phyloP scores from a whole-genome alignment of 2,329 filamentous ascomycete species.

The Metarhizium album region DNA sequence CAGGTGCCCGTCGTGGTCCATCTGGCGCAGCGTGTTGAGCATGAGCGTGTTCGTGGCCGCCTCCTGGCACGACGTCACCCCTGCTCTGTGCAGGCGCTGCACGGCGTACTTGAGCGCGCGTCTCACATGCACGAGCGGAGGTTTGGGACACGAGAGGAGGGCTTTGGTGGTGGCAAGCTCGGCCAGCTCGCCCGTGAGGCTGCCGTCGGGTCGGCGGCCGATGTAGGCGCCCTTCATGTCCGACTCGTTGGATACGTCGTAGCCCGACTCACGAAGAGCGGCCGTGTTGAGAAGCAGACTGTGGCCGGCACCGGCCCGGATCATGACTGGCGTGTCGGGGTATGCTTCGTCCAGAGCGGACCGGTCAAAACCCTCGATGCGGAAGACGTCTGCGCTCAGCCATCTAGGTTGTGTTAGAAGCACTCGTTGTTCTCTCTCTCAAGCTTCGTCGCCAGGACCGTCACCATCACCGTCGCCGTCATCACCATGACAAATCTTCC shows the following conservation, averaged over 20 bases:
- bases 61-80: conserved; percentile 3
- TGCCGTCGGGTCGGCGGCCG: too few relatives aligned
- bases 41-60: neutral
- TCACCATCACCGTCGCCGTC: too few relatives aligned
- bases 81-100: neutral
- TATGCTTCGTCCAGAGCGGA: neutral
- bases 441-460: too few relatives aligned
- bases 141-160: too few relatives aligned
- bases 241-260: conserved; percentile 1
- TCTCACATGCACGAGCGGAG: too few relatives aligned
- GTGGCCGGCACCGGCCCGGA: conserved; percentile 1
- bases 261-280: neutral
- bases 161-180: too few relatives aligned
- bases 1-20: neutral
- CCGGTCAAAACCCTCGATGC: conserved; percentile 1
- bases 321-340: conserved; percentile 1
- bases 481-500: too few relatives aligned
- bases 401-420: neutral
- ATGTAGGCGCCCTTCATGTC: too few relatives aligned
- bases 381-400: neutral
- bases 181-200: too few relatives aligned
- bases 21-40: neutral
- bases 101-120: too few relatives aligned
- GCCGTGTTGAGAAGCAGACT: conserved; percentile 1
- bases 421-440: too few relatives aligned